These are phyloP conservation scores for Ziziphus jujuba DNA, from an alignment of 306 rosid species.

Conservation along the genomic window DNA sequence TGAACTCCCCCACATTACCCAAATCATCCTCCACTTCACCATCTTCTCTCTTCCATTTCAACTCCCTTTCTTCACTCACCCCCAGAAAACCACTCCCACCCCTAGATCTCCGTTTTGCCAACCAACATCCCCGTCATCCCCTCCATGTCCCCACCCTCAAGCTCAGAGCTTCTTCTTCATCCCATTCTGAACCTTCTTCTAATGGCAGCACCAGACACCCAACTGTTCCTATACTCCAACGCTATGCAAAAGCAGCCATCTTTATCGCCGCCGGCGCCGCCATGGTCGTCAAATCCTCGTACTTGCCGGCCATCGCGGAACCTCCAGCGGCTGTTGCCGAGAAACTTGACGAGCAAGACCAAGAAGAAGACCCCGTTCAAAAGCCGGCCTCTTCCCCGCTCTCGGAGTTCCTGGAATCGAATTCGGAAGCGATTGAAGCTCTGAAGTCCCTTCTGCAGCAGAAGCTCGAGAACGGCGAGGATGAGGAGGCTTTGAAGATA, in stretches of 20 bases:
- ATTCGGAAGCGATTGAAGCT: conserved; percentile 55
- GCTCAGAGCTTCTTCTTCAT: conserved; percentile 41
- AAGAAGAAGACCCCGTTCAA: background rate
- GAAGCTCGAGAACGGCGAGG: conserved; percentile 79
- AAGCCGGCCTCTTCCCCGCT: conserved; percentile 37
- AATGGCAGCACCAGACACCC: conserved; percentile 13
- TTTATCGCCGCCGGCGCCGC: conserved; percentile 52
- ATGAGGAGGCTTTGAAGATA: conserved; percentile 62
- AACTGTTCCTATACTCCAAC: conserved; percentile 36
- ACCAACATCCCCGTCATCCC: conserved; percentile 13
- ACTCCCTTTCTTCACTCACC: background rate
- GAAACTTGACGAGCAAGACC: conserved; percentile 9
- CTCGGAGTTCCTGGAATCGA: conserved; percentile 57
- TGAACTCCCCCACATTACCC: conserved; percentile 47
- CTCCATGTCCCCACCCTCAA: conserved; percentile 26
- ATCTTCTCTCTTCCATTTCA: conserved; percentile 31
- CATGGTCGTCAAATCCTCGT: conserved; percentile 39
- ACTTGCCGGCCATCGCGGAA: conserved; percentile 65
- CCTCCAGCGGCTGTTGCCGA: conserved; percentile 35
- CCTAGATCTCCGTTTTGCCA: conserved; percentile 20
- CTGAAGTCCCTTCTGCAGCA: conserved; percentile 73
- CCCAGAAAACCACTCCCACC: conserved; percentile 22
- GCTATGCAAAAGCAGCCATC: conserved; percentile 56
- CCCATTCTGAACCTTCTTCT: conserved; percentile 11
- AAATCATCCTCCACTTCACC: conserved; percentile 35